phyloP scores from a whole-genome alignment of 768 basidiomycete species.

The Lepiota subincarnata region DNA sequence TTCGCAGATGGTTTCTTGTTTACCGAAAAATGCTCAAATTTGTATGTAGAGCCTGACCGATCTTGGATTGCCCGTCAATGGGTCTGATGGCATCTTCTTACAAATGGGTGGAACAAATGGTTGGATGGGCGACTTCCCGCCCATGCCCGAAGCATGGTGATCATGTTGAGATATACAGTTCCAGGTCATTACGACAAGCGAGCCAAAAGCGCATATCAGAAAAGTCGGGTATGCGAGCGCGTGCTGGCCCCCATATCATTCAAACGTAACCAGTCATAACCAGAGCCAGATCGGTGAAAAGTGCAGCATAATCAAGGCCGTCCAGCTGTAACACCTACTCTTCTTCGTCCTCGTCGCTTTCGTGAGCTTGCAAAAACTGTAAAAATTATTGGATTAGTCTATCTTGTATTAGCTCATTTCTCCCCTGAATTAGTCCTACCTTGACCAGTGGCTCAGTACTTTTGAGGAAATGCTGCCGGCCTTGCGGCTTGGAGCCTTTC shows the following conservation, averaged over 20 bases:
- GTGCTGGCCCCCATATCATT: neutral
- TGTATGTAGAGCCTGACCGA: constrained; percentile 72
- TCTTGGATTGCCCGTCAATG: constrained; percentile 87
- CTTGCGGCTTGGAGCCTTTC: constrained; percentile 95
- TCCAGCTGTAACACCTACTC: neutral
- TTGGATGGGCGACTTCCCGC: constrained; percentile 71
- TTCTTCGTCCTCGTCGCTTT: constrained; percentile 65
- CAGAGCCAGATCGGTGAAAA: no score
- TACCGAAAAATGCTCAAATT: constrained; percentile 1
- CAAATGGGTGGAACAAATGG: constrained; percentile 66
- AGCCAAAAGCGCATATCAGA: constrained; percentile 1
- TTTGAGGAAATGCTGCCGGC: constrained; percentile 93
- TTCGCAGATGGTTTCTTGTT: constrained; percentile 29
- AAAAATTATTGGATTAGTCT: constrained; percentile 6
- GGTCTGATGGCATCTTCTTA: constrained; percentile 87
- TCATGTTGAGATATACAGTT: neutral
- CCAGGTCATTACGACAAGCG: neutral
- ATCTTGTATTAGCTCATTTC: constrained; percentile 1
- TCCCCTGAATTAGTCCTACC: constrained; percentile 36
- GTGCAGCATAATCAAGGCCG: no score
- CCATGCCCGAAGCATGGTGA: constrained; percentile 86
- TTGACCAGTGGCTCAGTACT: constrained; percentile 85
- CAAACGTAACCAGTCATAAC: no score
- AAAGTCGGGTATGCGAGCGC: constrained; percentile 4
- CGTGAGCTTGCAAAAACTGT: constrained; percentile 90